Base-by-base conservation (phyloP, 2,329 filamentous ascomycete genomes). In the Diaporthe sp. region DNA sequence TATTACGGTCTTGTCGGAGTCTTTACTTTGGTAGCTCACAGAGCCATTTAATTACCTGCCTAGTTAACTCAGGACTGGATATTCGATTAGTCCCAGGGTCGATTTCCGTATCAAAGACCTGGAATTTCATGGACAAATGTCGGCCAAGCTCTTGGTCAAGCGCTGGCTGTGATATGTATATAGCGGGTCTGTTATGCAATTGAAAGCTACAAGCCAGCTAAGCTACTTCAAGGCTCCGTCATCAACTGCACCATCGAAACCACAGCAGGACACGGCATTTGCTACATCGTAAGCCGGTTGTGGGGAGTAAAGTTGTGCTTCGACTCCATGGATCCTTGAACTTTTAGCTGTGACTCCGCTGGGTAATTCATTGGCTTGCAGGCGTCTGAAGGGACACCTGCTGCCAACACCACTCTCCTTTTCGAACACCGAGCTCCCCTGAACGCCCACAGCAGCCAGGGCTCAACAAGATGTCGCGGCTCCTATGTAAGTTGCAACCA, bases 391-490 rank as follows among this genome's bases (percentile, higher is more conserved):
- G 51, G 60, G 68, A 58, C 70, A 75, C 58, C 61, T 71, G 75
- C 73, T 25, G 65, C 65, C 71, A 71, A 49, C 57, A 72, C n/a
- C 65, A n/a, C 62, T 58, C 68, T 65, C 55, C 65, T 67, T 49
- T 19, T 49, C 25, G 34, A 39, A 39, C 46, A 1, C 49, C 22
- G 22, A 4, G 9, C n/a, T 8, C 65, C 65, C 65, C 65, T 53
- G 65, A 68, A 25, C 49, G 42, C 70, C 61, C 31, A 49, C 44
- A 22, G 37, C 71, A 49, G 57, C 46, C 22, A 58, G 39, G 25
- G 46, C 28, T 39, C n/a, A 22, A 8, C 77, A 82, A 76, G 77
- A 91, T 91, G 89, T 88, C 89, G 81, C 87, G 88, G 80, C 82
- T 91, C 79, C 82, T 91, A 68, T 88, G 89, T 91, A 82, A 83